A percentile compares a stretch with the other conserved stretches of the same genome.
Evolutionary conservation across 768 basidiomycete genomes (phyloP).

Genomic region (Lepiota subincarnata): DNA sequence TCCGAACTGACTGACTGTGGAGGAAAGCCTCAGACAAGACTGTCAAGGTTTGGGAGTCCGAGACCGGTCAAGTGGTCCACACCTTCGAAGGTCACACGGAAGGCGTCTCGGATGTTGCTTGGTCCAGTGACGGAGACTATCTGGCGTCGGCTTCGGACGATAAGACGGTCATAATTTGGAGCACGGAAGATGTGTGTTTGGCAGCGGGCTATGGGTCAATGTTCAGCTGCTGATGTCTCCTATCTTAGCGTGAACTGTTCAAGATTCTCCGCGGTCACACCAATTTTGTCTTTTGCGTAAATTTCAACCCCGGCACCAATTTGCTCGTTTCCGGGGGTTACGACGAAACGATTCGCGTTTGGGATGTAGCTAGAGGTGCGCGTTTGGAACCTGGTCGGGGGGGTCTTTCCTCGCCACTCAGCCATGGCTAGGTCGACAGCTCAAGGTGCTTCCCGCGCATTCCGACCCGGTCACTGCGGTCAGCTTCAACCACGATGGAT

Average conservation of each 20-base stretch:
- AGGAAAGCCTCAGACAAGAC: constrained; percentile 79
- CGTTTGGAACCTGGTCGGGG: not conserved
- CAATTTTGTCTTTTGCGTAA: constrained; percentile 90
- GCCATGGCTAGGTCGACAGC: constrained; percentile 58
- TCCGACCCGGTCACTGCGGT: constrained; percentile 96
- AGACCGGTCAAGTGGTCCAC: constrained; percentile 66
- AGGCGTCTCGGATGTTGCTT: constrained; percentile 89
- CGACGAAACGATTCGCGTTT: constrained; percentile 95
- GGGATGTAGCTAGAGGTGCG: constrained; percentile 91
- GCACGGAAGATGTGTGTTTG: constrained; percentile 53
- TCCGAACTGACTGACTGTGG: constrained; percentile 22
- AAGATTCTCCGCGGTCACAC: constrained; percentile 82
- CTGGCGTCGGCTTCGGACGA: constrained; percentile 95
- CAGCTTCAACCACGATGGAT: constrained; percentile 91
- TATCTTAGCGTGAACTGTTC: constrained; percentile 47
- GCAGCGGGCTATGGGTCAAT: not conserved
- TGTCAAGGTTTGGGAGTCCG: constrained; percentile 76
- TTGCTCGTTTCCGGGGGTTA: constrained; percentile 90
- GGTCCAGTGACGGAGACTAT: constrained; percentile 78
- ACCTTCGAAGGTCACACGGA: constrained; percentile 72
- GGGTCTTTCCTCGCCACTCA: not conserved
- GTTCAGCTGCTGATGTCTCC: constrained; percentile 12
- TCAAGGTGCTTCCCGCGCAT: constrained; percentile 90
- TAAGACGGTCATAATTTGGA: constrained; percentile 84
- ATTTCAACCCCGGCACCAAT: constrained; percentile 88